Base-by-base conservation (phyloP, 495 filamentous ascomycete genomes). In the Penicillium maclennaniae region DNA sequence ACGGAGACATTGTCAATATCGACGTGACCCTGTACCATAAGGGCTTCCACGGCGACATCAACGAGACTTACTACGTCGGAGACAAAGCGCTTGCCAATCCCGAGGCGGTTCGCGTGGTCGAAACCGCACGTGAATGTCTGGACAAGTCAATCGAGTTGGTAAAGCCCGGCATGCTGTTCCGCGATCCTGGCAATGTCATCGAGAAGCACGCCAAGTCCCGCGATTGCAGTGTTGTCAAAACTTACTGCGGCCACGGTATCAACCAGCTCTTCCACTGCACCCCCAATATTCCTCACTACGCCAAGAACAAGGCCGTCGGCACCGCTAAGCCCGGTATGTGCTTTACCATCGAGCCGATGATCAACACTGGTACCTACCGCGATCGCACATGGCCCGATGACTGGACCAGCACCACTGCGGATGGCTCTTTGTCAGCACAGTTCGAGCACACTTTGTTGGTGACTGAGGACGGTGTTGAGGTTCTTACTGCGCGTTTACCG, bases 361-460 rank as follows among this genome's bases (percentile, higher is more conserved):
- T 95, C 59, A 87, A 87, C 37, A 69, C 90, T 9, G 91, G 90
- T 21, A 89, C 85, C 10, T 83, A 90, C 60, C 80, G 81, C 39
- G 90, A 95, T 61, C 80, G 87, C 51, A 92, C 87, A 0, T 95
- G 90, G 90, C 90, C 90, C 4, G 90, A 95, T 66, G 83, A 92
- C 67, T 95, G 90, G 90, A 95, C 90, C 1, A 91, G 87, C 61
- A 84, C 83, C 21, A 95, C 90, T 0, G 80, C 81, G 37, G 90
- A 95, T 63, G 90, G 90, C 12, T 86, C 86, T 66, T 73, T 80
- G 68, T 92, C 88, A 17, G 90, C 90, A 0, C 90, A 95, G 67
- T 95, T 95, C 63, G 91, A 99, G 65, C 93, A 99, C 67, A 99
- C 93, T 0, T 79, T 96, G 34, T 71, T 99, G 3, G 92, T 97